Conservation (phyloP, 106 monocot species). For the Ottelia alismoides region DNA sequence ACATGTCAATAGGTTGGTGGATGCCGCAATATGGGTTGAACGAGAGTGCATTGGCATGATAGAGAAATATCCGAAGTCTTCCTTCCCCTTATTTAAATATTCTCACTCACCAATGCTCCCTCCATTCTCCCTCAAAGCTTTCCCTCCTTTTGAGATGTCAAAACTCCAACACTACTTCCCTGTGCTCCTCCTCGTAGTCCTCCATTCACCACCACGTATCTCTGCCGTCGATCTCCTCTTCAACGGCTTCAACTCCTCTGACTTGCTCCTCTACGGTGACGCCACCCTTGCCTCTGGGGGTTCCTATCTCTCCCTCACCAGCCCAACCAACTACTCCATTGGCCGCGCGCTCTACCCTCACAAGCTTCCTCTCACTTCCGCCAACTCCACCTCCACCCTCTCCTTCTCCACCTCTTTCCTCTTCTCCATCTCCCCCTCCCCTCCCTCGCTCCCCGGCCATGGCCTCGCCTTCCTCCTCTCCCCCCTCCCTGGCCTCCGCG, state of each 20-base stretch:
- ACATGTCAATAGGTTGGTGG: too few species aligned
- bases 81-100: too few species aligned
- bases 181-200: slow-evolving; percentile 8
- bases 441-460: neutral
- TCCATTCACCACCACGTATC: neutral
- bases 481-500: too few species aligned
- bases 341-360: slow-evolving; percentile 15
- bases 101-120: too few species aligned
- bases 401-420: too few species aligned
- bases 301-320: slow-evolving; percentile 18
- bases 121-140: too few species aligned
- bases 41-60: too few species aligned
- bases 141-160: too few species aligned
- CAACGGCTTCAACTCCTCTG: slow-evolving; percentile 15
- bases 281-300: slow-evolving; percentile 10
- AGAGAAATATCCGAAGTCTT: too few species aligned
- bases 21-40: too few species aligned
- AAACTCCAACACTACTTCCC: too few species aligned
- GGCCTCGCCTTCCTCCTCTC: too few species aligned
- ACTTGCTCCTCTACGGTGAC: slow-evolving; percentile 15
- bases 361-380: neutral
- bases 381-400: neutral
- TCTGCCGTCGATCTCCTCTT: slow-evolving; percentile 14
- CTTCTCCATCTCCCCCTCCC: neutral
- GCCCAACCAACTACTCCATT: slow-evolving; percentile 7